Evolutionary conservation across 257 asterid genomes (phyloP).

Genomic region (Solanum peruvianum): DNA sequence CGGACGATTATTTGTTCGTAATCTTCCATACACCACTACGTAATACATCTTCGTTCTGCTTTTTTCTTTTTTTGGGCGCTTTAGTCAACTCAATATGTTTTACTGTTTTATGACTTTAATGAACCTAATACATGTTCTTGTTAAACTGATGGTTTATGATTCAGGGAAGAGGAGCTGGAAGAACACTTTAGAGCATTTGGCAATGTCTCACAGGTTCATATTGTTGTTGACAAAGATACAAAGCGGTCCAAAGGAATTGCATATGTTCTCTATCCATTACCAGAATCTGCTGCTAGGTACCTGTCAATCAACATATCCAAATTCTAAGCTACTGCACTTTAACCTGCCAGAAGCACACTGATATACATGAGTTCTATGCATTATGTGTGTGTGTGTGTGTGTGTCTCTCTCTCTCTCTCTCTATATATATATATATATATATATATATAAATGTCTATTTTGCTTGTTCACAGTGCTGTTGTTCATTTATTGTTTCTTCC

Average conservation of each 20-base stretch:
- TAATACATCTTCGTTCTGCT: conserved; percentile 12
- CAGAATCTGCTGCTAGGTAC: conserved; percentile 91
- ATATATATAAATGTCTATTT: neutral
- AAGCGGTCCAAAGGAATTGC: conserved; percentile 86
- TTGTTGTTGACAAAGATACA: conserved; percentile 82
- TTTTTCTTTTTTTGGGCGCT: neutral
- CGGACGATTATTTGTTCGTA: conserved; percentile 73
- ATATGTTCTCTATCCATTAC: conserved; percentile 58
- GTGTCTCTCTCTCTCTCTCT: too few relatives aligned
- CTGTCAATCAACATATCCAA: neutral
- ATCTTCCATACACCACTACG: conserved; percentile 84
- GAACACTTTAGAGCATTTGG: conserved; percentile 65
- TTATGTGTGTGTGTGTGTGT: neutral
- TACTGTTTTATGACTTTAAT: neutral
- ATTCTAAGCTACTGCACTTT: neutral
- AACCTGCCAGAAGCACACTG: neutral
- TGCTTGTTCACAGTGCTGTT: neutral
- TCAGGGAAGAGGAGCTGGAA: conserved; percentile 83
- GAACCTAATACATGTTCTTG: neutral
- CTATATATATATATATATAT: neutral
- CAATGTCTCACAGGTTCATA: conserved; percentile 57
- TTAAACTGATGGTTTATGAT: neutral
- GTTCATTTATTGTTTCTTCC: neutral
- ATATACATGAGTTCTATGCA: neutral
- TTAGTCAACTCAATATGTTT: neutral